Base-by-base conservation (phyloP, 2,329 filamentous ascomycete species). In the Ophiostoma ulmi region DNA sequence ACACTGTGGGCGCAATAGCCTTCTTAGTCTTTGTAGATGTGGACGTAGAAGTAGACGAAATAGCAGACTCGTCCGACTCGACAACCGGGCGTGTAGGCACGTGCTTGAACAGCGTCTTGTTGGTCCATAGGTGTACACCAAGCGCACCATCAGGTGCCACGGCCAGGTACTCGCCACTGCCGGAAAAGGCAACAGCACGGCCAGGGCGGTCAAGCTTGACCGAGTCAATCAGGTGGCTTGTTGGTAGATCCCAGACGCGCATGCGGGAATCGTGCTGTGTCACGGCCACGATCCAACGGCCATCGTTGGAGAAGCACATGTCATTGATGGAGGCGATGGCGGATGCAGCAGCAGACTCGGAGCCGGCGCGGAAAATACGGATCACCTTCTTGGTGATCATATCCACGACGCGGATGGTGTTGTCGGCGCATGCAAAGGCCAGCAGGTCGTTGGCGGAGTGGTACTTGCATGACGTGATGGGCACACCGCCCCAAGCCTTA, bases 71-170 rank as follows among this genome's bases (percentile, higher is more conserved):
- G 26, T 22, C 65, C 3, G 39, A 26, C 55, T 72, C 92, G 3
- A 91, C 90, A 72, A 99, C 91, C 75, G 95, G 92, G 26, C 91
- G 86, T 0, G 93, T 96, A 0, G 94, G 90, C 0, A 97, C 88
- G 75, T 97, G 93, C 70, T 90, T 91, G 83, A 97, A 99, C 0
- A 98, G 83, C 0, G 91, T 90, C 77, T 92, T 92, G 80, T 99
- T 99, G 31, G 92, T 97, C 94, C 95, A 99, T 67, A 99, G 87
- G 75, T 92, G 90, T n/a, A 99, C 90, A 14, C 95, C 95, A 1
- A 97, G 86, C 73, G 90, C 88, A 71, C 90, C 91, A 70, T 93
- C 88, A 69, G 93, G 89, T 0, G 93, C 91, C 3, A 94, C 95
- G 3, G 95, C 95, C n/a, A 99, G 86, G 76, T 93, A 98, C 77